Evolutionary conservation across 345 rosid genomes (phyloP).

Genomic region (Eucalyptus cladocalyx): DNA sequence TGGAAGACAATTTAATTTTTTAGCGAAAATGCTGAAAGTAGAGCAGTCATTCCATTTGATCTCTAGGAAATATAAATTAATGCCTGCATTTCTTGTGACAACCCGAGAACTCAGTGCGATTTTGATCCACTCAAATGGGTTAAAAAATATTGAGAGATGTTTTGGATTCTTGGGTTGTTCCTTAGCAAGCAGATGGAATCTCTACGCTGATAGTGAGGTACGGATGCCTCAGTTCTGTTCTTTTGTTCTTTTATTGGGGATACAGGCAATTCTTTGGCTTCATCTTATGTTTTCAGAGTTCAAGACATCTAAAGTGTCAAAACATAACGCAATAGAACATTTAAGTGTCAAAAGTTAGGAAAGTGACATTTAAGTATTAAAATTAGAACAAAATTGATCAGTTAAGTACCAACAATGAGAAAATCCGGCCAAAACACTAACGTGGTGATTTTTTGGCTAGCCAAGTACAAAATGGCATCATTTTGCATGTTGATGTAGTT

Average conservation of each 20-base stretch:
- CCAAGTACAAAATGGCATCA: too few species aligned
- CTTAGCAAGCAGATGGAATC: background rate
- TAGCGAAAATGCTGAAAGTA: background rate
- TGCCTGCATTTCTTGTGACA: background rate
- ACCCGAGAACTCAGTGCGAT: background rate
- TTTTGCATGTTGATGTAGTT: too few species aligned
- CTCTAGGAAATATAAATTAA: background rate
- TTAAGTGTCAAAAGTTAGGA: too few species aligned
- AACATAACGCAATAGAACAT: too few species aligned
- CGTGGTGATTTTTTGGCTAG: accelerated
- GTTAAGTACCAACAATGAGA: accelerated
- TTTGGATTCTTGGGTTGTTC: background rate
- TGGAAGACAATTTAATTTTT: background rate
- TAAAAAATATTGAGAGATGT: background rate
- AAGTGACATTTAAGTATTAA: too few species aligned
- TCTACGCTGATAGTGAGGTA: background rate
- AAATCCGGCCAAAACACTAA: accelerated
- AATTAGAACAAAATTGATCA: accelerated
- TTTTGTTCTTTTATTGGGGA: background rate
- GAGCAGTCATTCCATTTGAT: background rate
- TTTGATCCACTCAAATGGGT: background rate
- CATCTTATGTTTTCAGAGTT: background rate
- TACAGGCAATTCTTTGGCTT: background rate
- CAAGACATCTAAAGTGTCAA: too few species aligned
- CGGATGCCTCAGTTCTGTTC: background rate